Evolutionary conservation across 108 stramenopile genomes (phyloP), one percentile per base, ranked within the genome.

Genomic region (Skeletonema menzelii): DNA sequence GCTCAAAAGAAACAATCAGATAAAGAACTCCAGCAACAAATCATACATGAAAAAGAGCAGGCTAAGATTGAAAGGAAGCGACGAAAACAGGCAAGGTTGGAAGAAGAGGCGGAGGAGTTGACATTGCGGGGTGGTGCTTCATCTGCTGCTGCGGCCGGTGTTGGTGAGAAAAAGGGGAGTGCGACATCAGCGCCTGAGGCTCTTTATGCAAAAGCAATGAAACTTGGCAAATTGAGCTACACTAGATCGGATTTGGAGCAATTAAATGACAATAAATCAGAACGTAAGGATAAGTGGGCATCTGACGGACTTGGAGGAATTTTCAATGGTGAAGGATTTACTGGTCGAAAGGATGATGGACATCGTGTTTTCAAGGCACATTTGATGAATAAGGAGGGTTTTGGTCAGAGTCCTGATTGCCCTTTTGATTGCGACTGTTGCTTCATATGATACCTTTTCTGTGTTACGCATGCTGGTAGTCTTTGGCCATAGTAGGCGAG

Each of bases 351-450:
- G 19, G 86, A 93, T 57, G 92, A 89, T 56, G 92, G 92, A 4
- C 76, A 86, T 65, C 92, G 88, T 62, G 72, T 96, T 10, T 96
- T 92, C 77, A 96, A 96, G 71, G 90, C 90, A 0, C 95, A 96
- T 76, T 69, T 96, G 44, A 76, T 96, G 63, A 90, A 96, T 68
- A 89, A 82, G 80, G 83, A 87, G 35, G 86, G 82, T 3, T 86
- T 87, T 66, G 95, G 95, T 15, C 63, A 35, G 27, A 82, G 82
- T 27, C 66, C 72, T 27, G 83, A 93, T 69, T 96, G 95, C 69
- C 95, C 95, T 27, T 96, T 96, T 73, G 95, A 96, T 75, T 96
- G 95, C 63, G 80, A 92, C 65, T 96, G 95, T 63, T 96, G 95
- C 61, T 93, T 81, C 66, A 94, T 96, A 47, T 96, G 74, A 91